Evolutionary conservation across 306 rosid genomes (phyloP).

Genomic region (Quercus suber): DNA sequence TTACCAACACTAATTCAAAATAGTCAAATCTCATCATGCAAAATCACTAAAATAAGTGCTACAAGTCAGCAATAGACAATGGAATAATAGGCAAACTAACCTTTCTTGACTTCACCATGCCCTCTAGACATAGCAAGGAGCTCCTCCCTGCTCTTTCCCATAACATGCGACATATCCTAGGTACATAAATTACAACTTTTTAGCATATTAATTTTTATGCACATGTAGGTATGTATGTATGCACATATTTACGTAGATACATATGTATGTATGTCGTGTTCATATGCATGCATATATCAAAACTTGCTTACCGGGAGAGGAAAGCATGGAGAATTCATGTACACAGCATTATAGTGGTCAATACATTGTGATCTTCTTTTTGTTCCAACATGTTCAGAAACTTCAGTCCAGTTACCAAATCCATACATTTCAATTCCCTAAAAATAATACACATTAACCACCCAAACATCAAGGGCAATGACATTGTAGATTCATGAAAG

Average conservation of each 20-base stretch:
- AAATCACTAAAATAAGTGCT: slow-evolving; percentile 1
- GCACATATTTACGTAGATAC: neutral
- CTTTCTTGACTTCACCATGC: slow-evolving; percentile 49
- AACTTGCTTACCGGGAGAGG: slow-evolving; percentile 75
- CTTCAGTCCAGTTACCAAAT: slow-evolving; percentile 82
- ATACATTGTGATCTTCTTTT: slow-evolving; percentile 70
- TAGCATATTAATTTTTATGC: neutral
- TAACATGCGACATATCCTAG: slow-evolving; percentile 78
- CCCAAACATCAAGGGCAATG: neutral
- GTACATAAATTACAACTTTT: slow-evolving; percentile 14
- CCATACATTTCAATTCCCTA: slow-evolving; percentile 89
- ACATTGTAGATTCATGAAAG: neutral
- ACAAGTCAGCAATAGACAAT: slow-evolving; percentile 1
- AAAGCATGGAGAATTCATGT: slow-evolving; percentile 78
- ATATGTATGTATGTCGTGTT: slow-evolving; percentile 3
- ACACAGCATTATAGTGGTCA: slow-evolving; percentile 69
- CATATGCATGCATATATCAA: slow-evolving; percentile 5
- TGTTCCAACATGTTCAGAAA: slow-evolving; percentile 84
- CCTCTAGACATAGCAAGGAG: slow-evolving; percentile 69
- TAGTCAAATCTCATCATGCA: slow-evolving; percentile 3
- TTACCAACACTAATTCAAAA: too few species aligned
- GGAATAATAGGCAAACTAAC: slow-evolving; percentile 32
- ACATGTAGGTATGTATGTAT: neutral
- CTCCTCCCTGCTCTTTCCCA: slow-evolving; percentile 83
- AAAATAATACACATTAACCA: neutral